Evolutionary conservation across 441 rosid genomes (phyloP).

Genomic region (Erysimum pusillum): DNA sequence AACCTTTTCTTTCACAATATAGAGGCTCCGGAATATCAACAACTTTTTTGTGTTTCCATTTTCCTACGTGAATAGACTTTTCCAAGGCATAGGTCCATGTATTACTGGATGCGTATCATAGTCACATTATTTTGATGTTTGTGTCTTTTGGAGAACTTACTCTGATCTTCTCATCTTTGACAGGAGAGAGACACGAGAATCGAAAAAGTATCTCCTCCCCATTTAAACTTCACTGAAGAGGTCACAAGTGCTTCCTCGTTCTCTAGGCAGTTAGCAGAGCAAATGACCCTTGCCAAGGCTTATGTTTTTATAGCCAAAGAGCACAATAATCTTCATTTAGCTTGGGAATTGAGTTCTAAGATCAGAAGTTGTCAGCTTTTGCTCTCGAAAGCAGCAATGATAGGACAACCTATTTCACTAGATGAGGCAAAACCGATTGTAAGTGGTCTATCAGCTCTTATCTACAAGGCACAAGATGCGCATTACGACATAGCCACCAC

Average conservation of each 20-base stretch:
- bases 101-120: not conserved
- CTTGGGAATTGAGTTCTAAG: slow-evolving; percentile 89
- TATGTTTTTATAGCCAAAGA: slow-evolving; percentile 94
- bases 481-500: slow-evolving; percentile 94
- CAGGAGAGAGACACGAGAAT: slow-evolving; percentile 63
- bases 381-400: slow-evolving; percentile 92
- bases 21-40: not conserved
- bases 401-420: slow-evolving; percentile 66
- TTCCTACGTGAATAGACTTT: not conserved
- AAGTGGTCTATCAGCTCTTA: slow-evolving; percentile 72
- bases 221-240: slow-evolving; percentile 77
- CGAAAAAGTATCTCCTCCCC: slow-evolving; percentile 52
- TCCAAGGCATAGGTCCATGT: not conserved
- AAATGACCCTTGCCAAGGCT: slow-evolving; percentile 96
- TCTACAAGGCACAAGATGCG: slow-evolving; percentile 87
- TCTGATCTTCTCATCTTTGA: slow-evolving; percentile 32
- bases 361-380: slow-evolving; percentile 85
- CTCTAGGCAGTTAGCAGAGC: slow-evolving; percentile 86
- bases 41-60: not conserved
- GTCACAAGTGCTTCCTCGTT: slow-evolving; percentile 73
- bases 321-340: slow-evolving; percentile 85
- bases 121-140: not conserved
- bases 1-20: not conserved
- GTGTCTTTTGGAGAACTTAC: slow-evolving; percentile 38
- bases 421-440: slow-evolving; percentile 83